Evolutionary conservation across 306 rosid genomes (phyloP).

Genomic region (Spatholobus suberectus): DNA sequence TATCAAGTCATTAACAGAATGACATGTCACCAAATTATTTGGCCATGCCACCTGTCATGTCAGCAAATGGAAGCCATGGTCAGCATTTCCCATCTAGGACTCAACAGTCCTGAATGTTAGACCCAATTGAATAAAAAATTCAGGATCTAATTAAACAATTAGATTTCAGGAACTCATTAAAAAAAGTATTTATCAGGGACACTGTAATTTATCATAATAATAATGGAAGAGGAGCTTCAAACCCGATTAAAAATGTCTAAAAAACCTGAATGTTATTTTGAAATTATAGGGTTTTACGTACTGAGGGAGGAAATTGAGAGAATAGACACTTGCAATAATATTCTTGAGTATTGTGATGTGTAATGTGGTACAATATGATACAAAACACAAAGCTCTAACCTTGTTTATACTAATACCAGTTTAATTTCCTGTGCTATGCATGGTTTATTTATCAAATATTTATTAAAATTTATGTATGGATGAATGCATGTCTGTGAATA

Average conservation of each 20-base stretch:
- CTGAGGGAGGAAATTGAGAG: no score
- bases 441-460: neutral
- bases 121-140: neutral
- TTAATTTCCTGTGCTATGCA: neutral
- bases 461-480: neutral
- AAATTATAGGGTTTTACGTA: no score
- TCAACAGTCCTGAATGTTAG: neutral
- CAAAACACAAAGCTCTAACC: no score
- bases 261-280: neutral
- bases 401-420: no score
- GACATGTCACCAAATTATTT: conserved; percentile 14
- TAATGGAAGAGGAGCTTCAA: neutral
- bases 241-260: neutral
- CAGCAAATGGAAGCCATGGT: neutral
- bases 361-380: no score
- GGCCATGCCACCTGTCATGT: neutral
- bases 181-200: neutral
- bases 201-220: neutral
- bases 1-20: neutral
- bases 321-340: no score
- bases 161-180: neutral
- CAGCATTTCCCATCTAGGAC: neutral
- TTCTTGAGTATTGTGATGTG: no score
- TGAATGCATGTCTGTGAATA: neutral
- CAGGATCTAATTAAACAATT: neutral